A percentile compares a stretch with the other conserved stretches of the same genome.
phyloP scores from a whole-genome alignment of 148 eudicot species.

The Chenopodium suecicum region DNA sequence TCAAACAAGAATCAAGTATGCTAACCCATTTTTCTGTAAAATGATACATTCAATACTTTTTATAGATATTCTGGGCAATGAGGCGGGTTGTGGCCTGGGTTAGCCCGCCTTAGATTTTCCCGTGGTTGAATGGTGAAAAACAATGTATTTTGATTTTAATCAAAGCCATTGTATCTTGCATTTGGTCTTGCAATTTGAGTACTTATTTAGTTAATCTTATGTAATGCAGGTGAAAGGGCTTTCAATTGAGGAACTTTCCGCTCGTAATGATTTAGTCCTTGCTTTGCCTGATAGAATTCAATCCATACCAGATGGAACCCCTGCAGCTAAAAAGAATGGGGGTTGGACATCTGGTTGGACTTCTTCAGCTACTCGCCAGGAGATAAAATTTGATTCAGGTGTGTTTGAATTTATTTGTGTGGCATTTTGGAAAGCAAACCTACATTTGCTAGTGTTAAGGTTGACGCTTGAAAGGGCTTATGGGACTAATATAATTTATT shows the following conservation, averaged over 20 bases:
- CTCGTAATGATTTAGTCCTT: constrained; percentile 86
- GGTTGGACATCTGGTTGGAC: constrained; percentile 94
- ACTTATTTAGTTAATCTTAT: background rate
- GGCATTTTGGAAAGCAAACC: background rate
- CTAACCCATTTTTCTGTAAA: too few species aligned
- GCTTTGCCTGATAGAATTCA: constrained; percentile 90
- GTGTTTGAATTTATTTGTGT: constrained; percentile 6
- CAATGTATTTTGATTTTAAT: background rate
- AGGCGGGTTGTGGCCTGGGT: too few species aligned
- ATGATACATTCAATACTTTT: too few species aligned
- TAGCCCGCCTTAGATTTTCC: too few species aligned
- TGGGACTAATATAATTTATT: background rate
- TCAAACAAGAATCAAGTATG: too few species aligned
- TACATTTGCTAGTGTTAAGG: background rate
- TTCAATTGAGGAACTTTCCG: constrained; percentile 76
- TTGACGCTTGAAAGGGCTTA: background rate
- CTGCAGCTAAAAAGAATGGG: constrained; percentile 70
- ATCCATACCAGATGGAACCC: constrained; percentile 91
- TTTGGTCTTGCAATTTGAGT: background rate
- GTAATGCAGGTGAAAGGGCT: constrained; percentile 83
- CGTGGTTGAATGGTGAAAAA: background rate
- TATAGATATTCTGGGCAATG: too few species aligned
- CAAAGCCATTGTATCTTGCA: background rate
- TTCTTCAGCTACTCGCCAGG: constrained; percentile 73
- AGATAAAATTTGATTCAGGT: constrained; percentile 97